Evolutionary conservation across 2,329 filamentous ascomycete genomes (phyloP), one percentile per base, ranked within the genome.

Genomic region (Xylaria sp.): DNA sequence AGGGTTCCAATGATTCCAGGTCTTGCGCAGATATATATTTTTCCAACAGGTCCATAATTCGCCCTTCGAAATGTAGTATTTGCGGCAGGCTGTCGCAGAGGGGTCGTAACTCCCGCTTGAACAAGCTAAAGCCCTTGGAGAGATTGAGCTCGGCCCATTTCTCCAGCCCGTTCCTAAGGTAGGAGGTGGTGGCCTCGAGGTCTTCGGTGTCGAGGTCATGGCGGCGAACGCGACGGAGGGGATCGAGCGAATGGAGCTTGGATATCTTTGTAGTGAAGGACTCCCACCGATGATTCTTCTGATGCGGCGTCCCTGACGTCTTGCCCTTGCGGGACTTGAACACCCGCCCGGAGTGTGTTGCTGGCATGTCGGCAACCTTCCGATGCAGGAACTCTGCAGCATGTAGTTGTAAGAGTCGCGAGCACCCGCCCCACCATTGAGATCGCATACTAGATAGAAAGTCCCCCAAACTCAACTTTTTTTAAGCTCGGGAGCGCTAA

Each of bases 61-160:
- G 89, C 72, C 93, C 88, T 81, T 97, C 91, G 80, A 97, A 92
- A 83, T 98, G 92, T 68, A 99, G 83, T 72, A 99, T 92, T 80
- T 97, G 93, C 25, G 94, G 91, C 50, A 99, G 86, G 77, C 91
- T 97, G 80, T 98, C 94, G 83, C 90, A 95, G 62, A 97, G 85
- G 63, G 92, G 90, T 73, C 87, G 85, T 55, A 93, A 89, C 78
- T 93, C 88, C 70, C 90, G 88, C 73, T 90, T 87, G 81, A 99
- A 98, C 48, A 85, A 83, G 57, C 89, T 88, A 77, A 97, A 99
- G 41, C 85, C 87, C 70, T 91, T 90, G 18, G 95, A 94, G 70
- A 97, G 85, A 81, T 98, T 98, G 80, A 97, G 87, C 75, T 98
- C 96, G 63, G 87, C 84, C 96, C 96, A 99, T 86, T 92, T 93